Conservation (phyloP, 2,329 filamentous ascomycete genomes). For the Fusarium longipes region DNA sequence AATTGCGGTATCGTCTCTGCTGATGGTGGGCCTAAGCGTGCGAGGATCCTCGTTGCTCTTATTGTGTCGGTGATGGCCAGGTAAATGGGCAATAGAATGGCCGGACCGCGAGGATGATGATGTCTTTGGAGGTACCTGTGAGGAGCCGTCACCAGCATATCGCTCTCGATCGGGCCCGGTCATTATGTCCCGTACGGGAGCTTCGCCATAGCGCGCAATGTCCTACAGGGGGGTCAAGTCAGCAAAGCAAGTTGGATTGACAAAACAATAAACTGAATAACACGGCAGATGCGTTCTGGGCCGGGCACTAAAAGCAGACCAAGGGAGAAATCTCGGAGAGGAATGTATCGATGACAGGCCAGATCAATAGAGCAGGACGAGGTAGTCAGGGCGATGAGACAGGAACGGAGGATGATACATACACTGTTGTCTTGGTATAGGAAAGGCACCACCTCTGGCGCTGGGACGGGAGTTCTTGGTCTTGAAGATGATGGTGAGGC, state of each 20-base stretch:
- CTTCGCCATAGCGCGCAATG: conserved; percentile 80
- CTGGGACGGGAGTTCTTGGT: conserved; percentile 85
- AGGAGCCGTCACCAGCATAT: conserved; percentile 63
- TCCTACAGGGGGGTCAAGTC: conserved; percentile 61
- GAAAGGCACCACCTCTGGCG: conserved; percentile 97
- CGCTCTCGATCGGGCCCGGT: conserved; percentile 77
- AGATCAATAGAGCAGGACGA: conserved; percentile 15
- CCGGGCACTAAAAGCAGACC: conserved; percentile 16
- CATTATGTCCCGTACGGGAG: conserved; percentile 77
- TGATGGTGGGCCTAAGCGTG: conserved; percentile 76
- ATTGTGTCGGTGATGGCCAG: conserved; percentile 75
- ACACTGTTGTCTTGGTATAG: conserved; percentile 86
- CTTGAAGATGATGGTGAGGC: conserved; percentile 80
- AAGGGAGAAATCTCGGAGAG: conserved; percentile 25
- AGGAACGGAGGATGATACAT: conserved; percentile 54
- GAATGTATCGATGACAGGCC: conserved; percentile 30
- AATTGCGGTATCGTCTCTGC: conserved; percentile 76
- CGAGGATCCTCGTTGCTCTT: conserved; percentile 75
- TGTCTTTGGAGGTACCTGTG: conserved; percentile 66
- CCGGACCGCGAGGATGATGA: conserved; percentile 71
- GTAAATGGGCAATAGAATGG: conserved; percentile 72
- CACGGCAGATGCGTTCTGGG: conserved; percentile 7
- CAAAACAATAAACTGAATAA: neutral
- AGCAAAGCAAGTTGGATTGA: conserved; percentile 34
- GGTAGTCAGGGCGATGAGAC: conserved; percentile 37